Percentiles rank a stretch among this genome's conserved stretches.
phyloP scores from a whole-genome alignment of 768 basidiomycete genomes.

The Pholiota molesta region DNA sequence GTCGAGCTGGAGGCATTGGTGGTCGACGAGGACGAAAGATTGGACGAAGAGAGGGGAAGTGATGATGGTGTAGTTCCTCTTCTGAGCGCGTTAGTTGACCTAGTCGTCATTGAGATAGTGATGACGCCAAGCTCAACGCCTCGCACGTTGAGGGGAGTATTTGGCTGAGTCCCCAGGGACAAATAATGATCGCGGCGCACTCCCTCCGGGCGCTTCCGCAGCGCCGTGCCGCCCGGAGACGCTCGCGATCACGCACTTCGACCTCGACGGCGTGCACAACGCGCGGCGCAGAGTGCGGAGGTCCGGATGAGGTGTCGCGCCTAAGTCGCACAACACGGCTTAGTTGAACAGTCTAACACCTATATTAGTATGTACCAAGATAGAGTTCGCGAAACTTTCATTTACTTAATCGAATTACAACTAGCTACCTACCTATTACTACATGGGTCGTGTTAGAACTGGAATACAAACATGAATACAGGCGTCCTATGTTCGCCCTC shows the following conservation, averaged over 20 bases:
- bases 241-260: conserved; percentile 36
- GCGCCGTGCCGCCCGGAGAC: conserved; percentile 32
- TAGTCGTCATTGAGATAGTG: background rate
- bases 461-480: background rate
- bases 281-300: background rate
- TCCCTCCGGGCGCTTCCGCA: conserved; percentile 46
- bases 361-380: no score
- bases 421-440: background rate
- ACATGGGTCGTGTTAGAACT: background rate
- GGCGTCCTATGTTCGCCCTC: no score
- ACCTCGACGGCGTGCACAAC: conserved; percentile 30
- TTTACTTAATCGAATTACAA: background rate
- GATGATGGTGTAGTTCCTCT: background rate
- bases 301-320: conserved; percentile 20
- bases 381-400: background rate
- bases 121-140: background rate
- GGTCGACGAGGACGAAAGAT: conserved; percentile 5
- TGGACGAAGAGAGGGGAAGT: background rate
- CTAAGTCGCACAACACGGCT: conserved; percentile 55
- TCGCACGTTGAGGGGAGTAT: background rate
- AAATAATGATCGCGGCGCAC: conserved; percentile 45
- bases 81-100: background rate
- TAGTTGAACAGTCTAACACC: background rate
- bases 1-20: background rate
- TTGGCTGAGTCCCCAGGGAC: background rate